Base-by-base conservation (phyloP, 176 grass and related monocot species). In the bread wheat (Triticum aestivum) region DNA sequence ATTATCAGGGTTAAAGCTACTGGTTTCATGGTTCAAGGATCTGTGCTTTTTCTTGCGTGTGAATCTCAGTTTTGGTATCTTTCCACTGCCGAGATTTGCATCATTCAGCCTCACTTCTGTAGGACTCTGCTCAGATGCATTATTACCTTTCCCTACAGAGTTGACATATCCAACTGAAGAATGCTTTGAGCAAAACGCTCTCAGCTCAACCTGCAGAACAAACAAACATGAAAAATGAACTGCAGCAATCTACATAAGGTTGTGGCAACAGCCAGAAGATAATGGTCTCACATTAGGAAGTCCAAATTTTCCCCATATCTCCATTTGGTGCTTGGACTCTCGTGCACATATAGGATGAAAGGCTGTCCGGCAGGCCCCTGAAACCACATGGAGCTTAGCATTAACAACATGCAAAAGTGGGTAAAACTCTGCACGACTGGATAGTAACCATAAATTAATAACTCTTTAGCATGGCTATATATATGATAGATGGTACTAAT, bases 301-400 rank as follows among this genome's bases (percentile, higher is more conserved):
- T 79, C 91, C 90, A 83, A 23, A 96, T 78, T 94, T 99, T 69
- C 93, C 97, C 97, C 94, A 99, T 79, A 99, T 99, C 89, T 99
- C 97, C 97, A 99, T 94, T 85, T 94, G 94, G 89, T 96, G 90
- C 54, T 94, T 96, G 21, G 90, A 91, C 47, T 93, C 97, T 87
- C 97, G 94, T 49, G 97, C 97, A 78, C 97, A 99, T 82, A 96
- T 91, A 83, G 97, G 97, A 89, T 99, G 97, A 85, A 99, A 99
- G 82, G 92, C 78, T 20, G 94, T 79, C 64, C 97, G 84, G 68
- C 97, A 99, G 65, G 97, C 93, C 83, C 97, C 97, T 99, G 85
- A 82, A 82, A 71, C 9, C 78, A 85, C 32, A 65, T 11, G 17
- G 59, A 85, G 45, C 71, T 71, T 63, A 78, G 69, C 69, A 74